Evolutionary conservation across 2,329 filamentous ascomycete genomes (phyloP).

Genomic region (Cladosporium sp.): DNA sequence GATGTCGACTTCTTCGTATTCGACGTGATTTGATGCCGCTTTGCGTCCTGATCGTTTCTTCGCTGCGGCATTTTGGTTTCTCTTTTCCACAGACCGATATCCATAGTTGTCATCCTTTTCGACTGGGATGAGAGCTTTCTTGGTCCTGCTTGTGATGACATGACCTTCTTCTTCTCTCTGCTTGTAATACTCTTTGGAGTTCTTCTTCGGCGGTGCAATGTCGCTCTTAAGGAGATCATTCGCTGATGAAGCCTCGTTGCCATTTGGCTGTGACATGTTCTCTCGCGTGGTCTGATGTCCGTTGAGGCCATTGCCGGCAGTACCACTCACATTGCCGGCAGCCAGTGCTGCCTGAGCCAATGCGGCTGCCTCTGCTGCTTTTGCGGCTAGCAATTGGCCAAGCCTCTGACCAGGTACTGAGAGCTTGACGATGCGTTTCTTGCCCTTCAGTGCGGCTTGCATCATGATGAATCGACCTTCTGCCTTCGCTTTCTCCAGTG

Average conservation of each 20-base stretch:
- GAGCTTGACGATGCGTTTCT: conserved; percentile 42
- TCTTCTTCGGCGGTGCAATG: conserved; percentile 29
- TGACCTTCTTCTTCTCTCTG: conserved; percentile 28
- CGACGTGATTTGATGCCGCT: conserved; percentile 17
- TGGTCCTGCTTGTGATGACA: conserved; percentile 27
- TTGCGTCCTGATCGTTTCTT: conserved; percentile 11
- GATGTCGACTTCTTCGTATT: conserved; percentile 45
- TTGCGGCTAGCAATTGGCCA: conserved; percentile 32
- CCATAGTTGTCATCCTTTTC: conserved; percentile 32
- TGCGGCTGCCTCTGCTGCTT: conserved; percentile 26
- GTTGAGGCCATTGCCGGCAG: not conserved
- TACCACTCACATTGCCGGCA: conserved; percentile 11
- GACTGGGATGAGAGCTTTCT: conserved; percentile 29
- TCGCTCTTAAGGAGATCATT: conserved; percentile 29
- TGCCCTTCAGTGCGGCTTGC: conserved; percentile 42
- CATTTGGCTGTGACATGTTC: not conserved
- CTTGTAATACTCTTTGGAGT: conserved; percentile 37
- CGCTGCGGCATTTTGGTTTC: not conserved
- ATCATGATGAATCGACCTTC: conserved; percentile 44
- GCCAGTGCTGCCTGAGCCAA: conserved; percentile 14
- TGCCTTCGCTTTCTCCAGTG: conserved; percentile 36
- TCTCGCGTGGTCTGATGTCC: not conserved
- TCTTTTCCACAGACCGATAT: conserved; percentile 30
- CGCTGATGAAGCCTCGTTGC: conserved; percentile 8
- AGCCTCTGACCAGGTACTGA: conserved; percentile 35